phyloP scores from a whole-genome alignment of 1,139 yeast species.

The Pichia norvegensis region DNA sequence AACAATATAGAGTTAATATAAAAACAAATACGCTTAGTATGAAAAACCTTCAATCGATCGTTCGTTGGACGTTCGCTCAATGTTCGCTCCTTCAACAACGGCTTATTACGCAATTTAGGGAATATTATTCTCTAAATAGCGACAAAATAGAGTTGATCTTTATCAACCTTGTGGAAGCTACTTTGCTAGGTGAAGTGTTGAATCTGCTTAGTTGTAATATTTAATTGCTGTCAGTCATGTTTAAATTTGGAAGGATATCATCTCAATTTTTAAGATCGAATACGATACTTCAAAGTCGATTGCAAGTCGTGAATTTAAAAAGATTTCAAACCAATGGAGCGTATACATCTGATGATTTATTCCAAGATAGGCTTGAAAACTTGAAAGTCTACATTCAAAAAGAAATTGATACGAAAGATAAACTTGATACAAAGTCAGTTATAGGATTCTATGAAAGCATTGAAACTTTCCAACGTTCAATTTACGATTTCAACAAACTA shows the following conservation, averaged over 20 bases:
- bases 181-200: too few species aligned
- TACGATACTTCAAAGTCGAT: neutral
- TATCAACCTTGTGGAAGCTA: too few species aligned
- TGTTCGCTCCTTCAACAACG: too few species aligned
- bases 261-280: neutral
- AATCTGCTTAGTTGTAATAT: too few species aligned
- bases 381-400: slow-evolving; percentile 13
- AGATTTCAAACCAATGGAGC: slow-evolving; percentile 9
- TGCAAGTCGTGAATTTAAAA: neutral
- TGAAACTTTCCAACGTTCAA: slow-evolving; percentile 19
- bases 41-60: too few species aligned
- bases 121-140: too few species aligned
- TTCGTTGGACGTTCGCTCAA: too few species aligned
- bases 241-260: neutral
- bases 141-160: too few species aligned
- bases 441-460: slow-evolving; percentile 10
- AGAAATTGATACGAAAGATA: slow-evolving; percentile 6
- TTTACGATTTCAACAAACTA: slow-evolving; percentile 18
- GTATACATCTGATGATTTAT: slow-evolving; percentile 16
- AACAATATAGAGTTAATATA: too few species aligned
- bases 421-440: neutral
- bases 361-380: slow-evolving; percentile 16
- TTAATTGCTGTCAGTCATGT: too few species aligned
- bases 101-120: too few species aligned
- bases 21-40: too few species aligned